Conservation (phyloP, 441 rosid genomes). For the Raphanus hybrid region DNA sequence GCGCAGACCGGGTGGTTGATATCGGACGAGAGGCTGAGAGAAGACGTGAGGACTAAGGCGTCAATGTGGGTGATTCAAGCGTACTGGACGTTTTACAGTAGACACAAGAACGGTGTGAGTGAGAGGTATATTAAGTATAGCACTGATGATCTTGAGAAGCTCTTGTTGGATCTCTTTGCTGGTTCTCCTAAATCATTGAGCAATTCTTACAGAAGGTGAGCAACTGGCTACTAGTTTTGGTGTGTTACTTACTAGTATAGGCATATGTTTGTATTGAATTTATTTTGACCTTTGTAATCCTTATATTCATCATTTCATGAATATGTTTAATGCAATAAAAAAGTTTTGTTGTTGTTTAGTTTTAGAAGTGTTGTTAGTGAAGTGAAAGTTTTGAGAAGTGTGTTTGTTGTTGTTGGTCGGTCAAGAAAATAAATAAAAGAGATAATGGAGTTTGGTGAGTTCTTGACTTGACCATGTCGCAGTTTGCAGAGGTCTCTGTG, state of each 20-base stretch:
- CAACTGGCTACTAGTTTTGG: background rate
- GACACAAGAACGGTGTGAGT: constrained; percentile 54
- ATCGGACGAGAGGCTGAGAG: constrained; percentile 67
- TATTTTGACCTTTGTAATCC: constrained; percentile 33
- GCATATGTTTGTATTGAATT: constrained; percentile 25
- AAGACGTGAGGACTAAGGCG: constrained; percentile 73
- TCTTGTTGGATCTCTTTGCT: constrained; percentile 77
- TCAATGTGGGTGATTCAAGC: constrained; percentile 80
- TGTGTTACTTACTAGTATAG: too few relatives aligned
- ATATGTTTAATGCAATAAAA: constrained; percentile 21
- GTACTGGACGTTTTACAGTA: constrained; percentile 65
- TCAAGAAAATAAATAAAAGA: constrained; percentile 6
- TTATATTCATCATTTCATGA: constrained; percentile 36
- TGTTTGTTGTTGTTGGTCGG: constrained; percentile 20
- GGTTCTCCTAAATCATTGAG: constrained; percentile 74
- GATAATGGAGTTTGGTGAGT: constrained; percentile 8
- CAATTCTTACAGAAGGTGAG: constrained; percentile 58
- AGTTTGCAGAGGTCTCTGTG: constrained; percentile 27
- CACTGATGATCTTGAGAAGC: constrained; percentile 72
- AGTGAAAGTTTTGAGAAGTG: constrained; percentile 13
- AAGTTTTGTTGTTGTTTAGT: constrained; percentile 2
- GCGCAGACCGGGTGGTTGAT: constrained; percentile 80
- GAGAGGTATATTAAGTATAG: constrained; percentile 72
- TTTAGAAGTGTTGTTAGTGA: constrained; percentile 10
- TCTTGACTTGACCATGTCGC: constrained; percentile 26